Evolutionary conservation across 352 stramenopile species (phyloP), one percentile per base, ranked within the genome.

Genomic region (Globisporangium nunn): DNA sequence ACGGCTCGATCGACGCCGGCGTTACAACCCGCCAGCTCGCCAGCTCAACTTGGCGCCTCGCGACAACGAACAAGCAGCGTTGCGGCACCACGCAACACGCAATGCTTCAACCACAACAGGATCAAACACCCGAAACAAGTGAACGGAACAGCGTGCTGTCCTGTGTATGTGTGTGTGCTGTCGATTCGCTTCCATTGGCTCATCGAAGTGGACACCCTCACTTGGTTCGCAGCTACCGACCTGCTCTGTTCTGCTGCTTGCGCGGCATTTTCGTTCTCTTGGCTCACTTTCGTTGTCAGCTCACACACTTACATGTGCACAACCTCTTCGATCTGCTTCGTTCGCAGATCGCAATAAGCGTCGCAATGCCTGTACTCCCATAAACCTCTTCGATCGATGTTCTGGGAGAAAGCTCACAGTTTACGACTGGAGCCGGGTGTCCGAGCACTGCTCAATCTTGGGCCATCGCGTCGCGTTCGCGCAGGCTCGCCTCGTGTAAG

Each of bases 121-220:
- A 23, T 12, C 7, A 15, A 12, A 11, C 10, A 15, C 35, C 2
- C 8, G 35, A 40, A 40, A 11, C 35, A 40, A 15, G 10, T 23
- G 23, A 23, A 12, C 10, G 35, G 8, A 40, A 17, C 8, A 40
- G 23, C 23, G 23, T 40, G 10, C 35, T 40, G 35, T 4, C 10
- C 7, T 7, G 8, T 41, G 47, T 39, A 14, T 23, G n/a, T 15
- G 30, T 41, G 40, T 11, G 14, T 31, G 30, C 6, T 48, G 7
- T 31, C 53, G 23, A n/a, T 45, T 12, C 35, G 45, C 46, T 60
- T 53, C 48, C 37, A 15, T 50, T 35, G 55, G 37, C 44, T 8
- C 23, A 51, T 31, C 52, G 35, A 35, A 2, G 6, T 28, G 23
- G 23, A 23, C 23, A 23, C 43, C 17, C 28, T 43, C 23, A 28